A percentile compares a stretch with the other conserved stretches of the same genome.
Conservation (phyloP, 345 rosid genomes). For the Salix arbutifolia region DNA sequence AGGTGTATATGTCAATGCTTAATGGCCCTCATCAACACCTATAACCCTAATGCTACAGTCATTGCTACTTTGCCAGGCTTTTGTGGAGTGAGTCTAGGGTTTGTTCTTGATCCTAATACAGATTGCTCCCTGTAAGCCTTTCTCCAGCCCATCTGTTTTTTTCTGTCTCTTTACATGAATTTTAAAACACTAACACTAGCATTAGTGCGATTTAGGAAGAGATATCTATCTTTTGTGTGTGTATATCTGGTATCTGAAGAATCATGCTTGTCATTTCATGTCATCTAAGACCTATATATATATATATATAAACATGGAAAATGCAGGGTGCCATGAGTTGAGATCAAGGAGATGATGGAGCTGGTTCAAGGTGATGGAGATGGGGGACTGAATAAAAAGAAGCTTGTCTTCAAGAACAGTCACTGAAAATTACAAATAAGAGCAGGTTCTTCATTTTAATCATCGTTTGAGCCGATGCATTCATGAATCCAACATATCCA, state of each 20-base stretch:
- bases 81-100: constrained; percentile 66
- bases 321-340: constrained; percentile 7
- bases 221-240: not conserved
- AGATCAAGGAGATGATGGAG: not conserved
- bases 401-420: not conserved
- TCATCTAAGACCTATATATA: not conserved
- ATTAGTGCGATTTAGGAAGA: not conserved
- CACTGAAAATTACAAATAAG: not conserved
- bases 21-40: constrained; percentile 19
- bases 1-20: constrained; percentile 17
- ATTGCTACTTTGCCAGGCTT: constrained; percentile 72
- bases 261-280: not conserved
- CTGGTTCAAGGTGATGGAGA: not conserved
- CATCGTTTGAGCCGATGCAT: not conserved
- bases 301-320: not conserved
- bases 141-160: not conserved
- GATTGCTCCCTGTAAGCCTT: constrained; percentile 53
- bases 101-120: constrained; percentile 56
- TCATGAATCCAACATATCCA: not conserved
- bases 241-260: not conserved
- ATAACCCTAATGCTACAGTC: constrained; percentile 54
- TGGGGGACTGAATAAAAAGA: not conserved
- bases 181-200: not conserved
- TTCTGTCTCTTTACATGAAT: not conserved
- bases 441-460: not conserved